Evolutionary conservation across 768 basidiomycete genomes (phyloP).

Genomic region (Panellus pusillus): DNA sequence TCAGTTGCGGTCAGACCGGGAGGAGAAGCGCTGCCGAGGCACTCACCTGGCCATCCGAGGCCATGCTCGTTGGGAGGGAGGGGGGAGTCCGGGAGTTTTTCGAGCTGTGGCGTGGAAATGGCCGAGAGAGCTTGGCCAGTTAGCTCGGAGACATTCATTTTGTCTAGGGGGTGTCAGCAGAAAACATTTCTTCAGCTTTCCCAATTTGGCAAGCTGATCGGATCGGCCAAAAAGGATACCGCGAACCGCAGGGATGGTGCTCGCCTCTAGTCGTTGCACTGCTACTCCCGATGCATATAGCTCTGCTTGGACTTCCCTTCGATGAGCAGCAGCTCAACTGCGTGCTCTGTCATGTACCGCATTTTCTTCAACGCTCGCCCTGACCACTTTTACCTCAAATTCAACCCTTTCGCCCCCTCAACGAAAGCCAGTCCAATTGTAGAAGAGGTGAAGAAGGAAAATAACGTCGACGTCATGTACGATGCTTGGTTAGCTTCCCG

Average conservation of each 20-base stretch:
- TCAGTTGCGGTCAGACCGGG: slow-evolving; percentile 9
- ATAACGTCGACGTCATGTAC: slow-evolving; percentile 38
- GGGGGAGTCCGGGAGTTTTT: slow-evolving; percentile 32
- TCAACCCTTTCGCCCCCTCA: slow-evolving; percentile 26
- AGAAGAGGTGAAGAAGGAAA: slow-evolving; percentile 16
- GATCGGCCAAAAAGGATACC: background rate
- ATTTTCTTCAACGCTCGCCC: slow-evolving; percentile 37
- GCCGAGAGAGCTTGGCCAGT: slow-evolving; percentile 7
- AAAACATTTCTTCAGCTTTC: too few relatives aligned
- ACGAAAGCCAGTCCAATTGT: slow-evolving; percentile 24
- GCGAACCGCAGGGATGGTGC: background rate
- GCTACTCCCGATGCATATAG: too few relatives aligned
- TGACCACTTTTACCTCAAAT: slow-evolving; percentile 34
- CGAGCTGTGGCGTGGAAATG: slow-evolving; percentile 1
- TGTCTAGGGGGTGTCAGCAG: too few relatives aligned
- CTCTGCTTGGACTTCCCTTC: slow-evolving; percentile 26
- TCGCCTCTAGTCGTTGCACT: too few relatives aligned
- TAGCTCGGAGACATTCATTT: background rate
- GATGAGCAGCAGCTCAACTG: slow-evolving; percentile 3
- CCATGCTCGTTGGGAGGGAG: slow-evolving; percentile 51
- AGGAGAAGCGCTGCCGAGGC: background rate
- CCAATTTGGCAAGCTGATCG: background rate
- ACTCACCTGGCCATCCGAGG: slow-evolving; percentile 89
- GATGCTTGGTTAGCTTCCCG: slow-evolving; percentile 64
- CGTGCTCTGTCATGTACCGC: slow-evolving; percentile 39